These are phyloP conservation scores for Eutrema salsugineum DNA, from an alignment of 441 rosid genomes.

Conservation along the genomic window DNA sequence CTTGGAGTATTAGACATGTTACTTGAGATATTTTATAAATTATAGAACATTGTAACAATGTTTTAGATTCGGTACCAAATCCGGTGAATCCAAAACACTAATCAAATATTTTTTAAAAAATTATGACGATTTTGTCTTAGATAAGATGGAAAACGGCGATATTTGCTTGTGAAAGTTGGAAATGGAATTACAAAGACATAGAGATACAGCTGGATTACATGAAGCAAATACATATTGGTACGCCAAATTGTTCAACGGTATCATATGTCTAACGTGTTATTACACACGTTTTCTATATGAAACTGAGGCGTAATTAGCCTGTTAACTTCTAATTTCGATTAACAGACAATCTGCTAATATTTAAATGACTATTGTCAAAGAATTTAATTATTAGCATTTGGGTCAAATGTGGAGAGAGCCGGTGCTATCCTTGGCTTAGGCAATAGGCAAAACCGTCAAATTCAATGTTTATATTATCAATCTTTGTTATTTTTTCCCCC, in stretches of 20 bases:
- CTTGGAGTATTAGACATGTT: slow-evolving; percentile 11
- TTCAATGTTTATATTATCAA: too few species aligned
- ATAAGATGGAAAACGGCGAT: slow-evolving; percentile 21
- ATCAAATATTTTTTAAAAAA: too few species aligned
- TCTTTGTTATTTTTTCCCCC: too few species aligned
- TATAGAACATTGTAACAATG: not conserved
- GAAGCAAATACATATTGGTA: slow-evolving; percentile 22
- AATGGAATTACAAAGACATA: not conserved
- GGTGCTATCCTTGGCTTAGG: not conserved
- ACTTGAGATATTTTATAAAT: not conserved
- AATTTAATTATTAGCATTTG: not conserved
- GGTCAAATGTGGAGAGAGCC: not conserved
- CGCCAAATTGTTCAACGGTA: slow-evolving; percentile 16
- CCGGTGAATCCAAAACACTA: too few species aligned
- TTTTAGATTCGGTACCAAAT: not conserved
- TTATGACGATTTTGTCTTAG: not conserved
- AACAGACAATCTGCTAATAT: not conserved
- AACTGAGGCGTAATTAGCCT: not conserved
- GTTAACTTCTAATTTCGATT: slow-evolving; percentile 3
- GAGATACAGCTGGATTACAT: slow-evolving; percentile 28
- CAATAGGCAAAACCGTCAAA: too few species aligned
- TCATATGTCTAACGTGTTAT: slow-evolving; percentile 16
- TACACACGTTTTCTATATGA: slow-evolving; percentile 27
- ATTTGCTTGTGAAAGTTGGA: slow-evolving; percentile 16
- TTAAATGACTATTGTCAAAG: not conserved